Evolutionary conservation across 495 filamentous ascomycete genomes (phyloP), one percentile per base, ranked within the genome.

Genomic region (Penicillium desertorum): DNA sequence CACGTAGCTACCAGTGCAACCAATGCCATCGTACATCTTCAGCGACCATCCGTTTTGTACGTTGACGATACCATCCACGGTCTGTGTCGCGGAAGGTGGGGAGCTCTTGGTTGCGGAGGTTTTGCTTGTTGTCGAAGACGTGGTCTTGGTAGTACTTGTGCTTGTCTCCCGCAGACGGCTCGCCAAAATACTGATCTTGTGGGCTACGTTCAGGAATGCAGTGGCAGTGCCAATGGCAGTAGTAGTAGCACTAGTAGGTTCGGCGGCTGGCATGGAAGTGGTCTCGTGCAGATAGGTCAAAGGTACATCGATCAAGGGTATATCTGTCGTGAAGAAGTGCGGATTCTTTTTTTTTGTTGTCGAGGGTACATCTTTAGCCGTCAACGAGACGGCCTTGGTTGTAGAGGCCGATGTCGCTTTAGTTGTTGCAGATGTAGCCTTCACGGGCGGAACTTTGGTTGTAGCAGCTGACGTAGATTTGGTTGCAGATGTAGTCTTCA

Each of bases 1-100:
- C 39, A 59, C 42, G 19, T 64, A 64, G 20, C 56, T 55, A 0
- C 55, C 59, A 6, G 22, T n/a, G 51, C 62, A 65, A 4, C 43
- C 11, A 1, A 9, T 16, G 1, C 36, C 29, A 5, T 16, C 27
- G 32, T 54, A 65, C 34, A 62, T 50, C 17, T 27, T 10, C 17
- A 65, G 29, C 4, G 43, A 14, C 52, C 56, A 65, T 4, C 52
- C 32, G 2, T 10, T 19, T 1, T n/a, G 6, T 25, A 37, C 11
- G 10, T 29, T 44, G n/a, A 20, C 20, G 10, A 44, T 9, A 17
- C n/a, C 36, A 9, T 39, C 8, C 16, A 39, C 36, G 36, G n/a
- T 39, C 17, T 39, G 6, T n/a, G 36, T 39, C 7, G n/a, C 7
- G 6, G n/a, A 9, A 7, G 6, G 16, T 9, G 27, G 27, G 27